phyloP scores from a whole-genome alignment of 106 monocot species.

The Dendrobium huoshanense region DNA sequence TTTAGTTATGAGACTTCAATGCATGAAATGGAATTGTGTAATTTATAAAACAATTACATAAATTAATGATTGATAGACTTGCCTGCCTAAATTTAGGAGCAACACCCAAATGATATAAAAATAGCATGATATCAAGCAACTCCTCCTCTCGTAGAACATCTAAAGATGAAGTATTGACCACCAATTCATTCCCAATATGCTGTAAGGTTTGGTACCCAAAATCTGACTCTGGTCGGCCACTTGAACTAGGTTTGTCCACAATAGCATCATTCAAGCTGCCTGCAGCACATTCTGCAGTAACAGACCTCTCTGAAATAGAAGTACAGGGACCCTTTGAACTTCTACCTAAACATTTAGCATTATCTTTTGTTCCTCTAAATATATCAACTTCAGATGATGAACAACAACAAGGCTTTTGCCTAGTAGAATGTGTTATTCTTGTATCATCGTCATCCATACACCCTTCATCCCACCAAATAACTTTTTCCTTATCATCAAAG shows the following conservation, averaged over 20 bases:
- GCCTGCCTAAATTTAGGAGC: conserved; percentile 83
- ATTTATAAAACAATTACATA: background rate
- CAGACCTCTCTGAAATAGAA: conserved; percentile 50
- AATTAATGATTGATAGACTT: conserved; percentile 10
- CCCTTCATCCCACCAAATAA: conserved; percentile 76
- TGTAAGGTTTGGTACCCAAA: conserved; percentile 44
- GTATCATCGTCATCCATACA: conserved; percentile 57
- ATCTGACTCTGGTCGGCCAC: conserved; percentile 43
- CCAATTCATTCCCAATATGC: conserved; percentile 27
- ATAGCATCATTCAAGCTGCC: conserved; percentile 73
- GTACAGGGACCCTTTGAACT: conserved; percentile 43
- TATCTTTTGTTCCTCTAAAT: conserved; percentile 31
- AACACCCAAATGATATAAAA: conserved; percentile 82
- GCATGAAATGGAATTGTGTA: background rate
- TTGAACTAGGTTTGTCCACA: conserved; percentile 70
- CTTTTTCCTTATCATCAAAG: conserved; percentile 19
- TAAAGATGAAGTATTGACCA: conserved; percentile 37
- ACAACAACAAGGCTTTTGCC: conserved; percentile 84
- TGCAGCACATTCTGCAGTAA: conserved; percentile 57
- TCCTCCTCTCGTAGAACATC: conserved; percentile 74
- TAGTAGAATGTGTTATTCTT: conserved; percentile 73
- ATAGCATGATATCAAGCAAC: conserved; percentile 72
- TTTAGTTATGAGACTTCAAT: background rate
- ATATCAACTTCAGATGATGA: conserved; percentile 44
- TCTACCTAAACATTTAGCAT: conserved; percentile 29